A percentile compares a stretch with the other conserved stretches of the same genome.
Evolutionary conservation across 1,284 basidiomycete species (phyloP).

Genomic region (Rhodotorula sp.): DNA sequence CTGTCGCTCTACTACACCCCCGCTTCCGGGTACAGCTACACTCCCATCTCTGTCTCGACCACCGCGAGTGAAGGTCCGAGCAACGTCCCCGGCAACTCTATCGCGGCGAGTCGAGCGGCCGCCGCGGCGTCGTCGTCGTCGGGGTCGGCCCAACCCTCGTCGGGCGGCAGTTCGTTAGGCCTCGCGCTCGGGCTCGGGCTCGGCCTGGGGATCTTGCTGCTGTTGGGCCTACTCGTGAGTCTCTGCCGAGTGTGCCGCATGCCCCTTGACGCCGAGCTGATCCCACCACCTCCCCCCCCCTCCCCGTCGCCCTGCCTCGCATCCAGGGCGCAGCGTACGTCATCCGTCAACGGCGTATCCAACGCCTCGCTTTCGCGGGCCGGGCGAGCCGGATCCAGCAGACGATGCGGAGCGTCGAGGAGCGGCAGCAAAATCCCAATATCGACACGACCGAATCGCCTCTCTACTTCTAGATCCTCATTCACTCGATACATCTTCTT

Average conservation of each 20-base stretch:
- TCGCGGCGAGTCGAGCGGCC: constrained; percentile 9
- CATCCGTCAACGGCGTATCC: not conserved
- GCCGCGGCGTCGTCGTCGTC: not conserved
- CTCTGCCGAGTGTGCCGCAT: too few relatives aligned
- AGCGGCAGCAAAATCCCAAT: not conserved
- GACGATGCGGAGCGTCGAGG: constrained; percentile 4
- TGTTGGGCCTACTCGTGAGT: not conserved
- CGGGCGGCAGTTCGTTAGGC: not conserved
- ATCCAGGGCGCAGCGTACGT: not conserved
- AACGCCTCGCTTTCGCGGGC: not conserved
- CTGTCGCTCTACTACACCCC: not conserved
- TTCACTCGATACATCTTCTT: too few relatives aligned
- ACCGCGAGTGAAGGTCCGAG: not conserved
- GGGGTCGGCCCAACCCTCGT: not conserved
- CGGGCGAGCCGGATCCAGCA: not conserved
- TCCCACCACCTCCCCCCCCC: too few relatives aligned
- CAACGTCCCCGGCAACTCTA: constrained; percentile 18
- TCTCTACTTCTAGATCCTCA: too few relatives aligned
- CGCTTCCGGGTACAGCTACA: constrained; percentile 5
- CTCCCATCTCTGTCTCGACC: not conserved
- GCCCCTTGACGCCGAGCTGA: too few relatives aligned
- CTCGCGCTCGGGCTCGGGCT: constrained; percentile 19
- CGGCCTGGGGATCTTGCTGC: constrained; percentile 13
- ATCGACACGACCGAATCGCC: not conserved
- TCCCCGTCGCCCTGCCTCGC: too few relatives aligned